Evolutionary conservation across 306 rosid species (phyloP), one percentile per base, ranked within the genome.

Genomic region (Heteromeles arbutifolia): DNA sequence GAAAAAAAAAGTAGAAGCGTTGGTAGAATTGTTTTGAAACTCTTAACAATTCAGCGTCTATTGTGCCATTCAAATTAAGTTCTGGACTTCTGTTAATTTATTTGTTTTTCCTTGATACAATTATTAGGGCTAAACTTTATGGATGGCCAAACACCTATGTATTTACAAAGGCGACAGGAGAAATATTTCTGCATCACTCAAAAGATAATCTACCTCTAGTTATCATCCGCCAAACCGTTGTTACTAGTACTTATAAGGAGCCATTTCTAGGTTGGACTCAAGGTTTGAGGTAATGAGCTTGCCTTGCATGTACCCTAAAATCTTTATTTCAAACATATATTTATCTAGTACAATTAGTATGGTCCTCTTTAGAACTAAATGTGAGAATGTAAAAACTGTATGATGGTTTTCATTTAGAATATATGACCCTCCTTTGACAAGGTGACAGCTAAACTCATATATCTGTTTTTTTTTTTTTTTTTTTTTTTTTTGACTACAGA

Each of bases 141-240:
- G 90, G 87, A 32, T 84, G 88, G 90, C 83, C 81, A 67, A 77
- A 86, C 45, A 77, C 84, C 1, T 82, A 82, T 18, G 83, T 61
- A n/a, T 83, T 78, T 17, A 86, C 85, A 8, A 83, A 86, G 29
- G 85, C 87, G 24, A 75, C 81, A 80, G 89, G 91, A 63, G 89
- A 88, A 48, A 81, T 86, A 77, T 11, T 81, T 67, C 4, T 78
- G 18, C 32, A 56, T 7, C 61, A 74, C 15, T 62, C 13, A 1
- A 83, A 78, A 45, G 72, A 70, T 4, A 74, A 31, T 31, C 34
- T 31, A 31, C 34, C 34, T 4, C 6, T 31, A 0, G 34, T 31
- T 31, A 4, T 31, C 6, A 4, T 70, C 21, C 84, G 84, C 0
- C 87, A 84, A 2, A 43, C 84, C 5, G 22, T 32, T 3, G 7